phyloP scores from a whole-genome alignment of 2,329 filamentous ascomycete genomes.

The Pseudogymnoascus sp. region DNA sequence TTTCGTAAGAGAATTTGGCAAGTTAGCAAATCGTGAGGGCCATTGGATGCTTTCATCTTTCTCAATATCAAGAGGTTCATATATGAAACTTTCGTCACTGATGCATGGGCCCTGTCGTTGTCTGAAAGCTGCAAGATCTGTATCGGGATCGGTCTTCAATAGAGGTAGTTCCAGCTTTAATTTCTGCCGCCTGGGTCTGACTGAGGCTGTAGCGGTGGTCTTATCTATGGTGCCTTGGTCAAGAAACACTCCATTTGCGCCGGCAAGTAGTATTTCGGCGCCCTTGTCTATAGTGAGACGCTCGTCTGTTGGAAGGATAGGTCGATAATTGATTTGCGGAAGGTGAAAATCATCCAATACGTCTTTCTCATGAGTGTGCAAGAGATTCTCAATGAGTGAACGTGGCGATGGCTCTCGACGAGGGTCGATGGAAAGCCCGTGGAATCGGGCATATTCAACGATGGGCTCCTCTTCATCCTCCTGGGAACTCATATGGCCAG shows the following conservation, averaged over 20 bases:
- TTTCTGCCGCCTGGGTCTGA: constrained; percentile 10
- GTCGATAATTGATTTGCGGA: constrained; percentile 13
- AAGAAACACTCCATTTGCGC: constrained; percentile 11
- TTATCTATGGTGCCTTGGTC: constrained; percentile 12
- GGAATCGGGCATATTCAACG: constrained; percentile 26
- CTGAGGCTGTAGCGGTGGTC: constrained; percentile 12
- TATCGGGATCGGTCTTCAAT: constrained; percentile 24
- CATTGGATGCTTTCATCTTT: constrained; percentile 24
- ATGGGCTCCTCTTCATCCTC: constrained; percentile 17
- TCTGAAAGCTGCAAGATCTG: constrained; percentile 23
- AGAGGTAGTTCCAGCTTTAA: constrained; percentile 25
- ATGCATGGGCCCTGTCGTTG: constrained; percentile 24
- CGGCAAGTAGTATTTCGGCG: constrained; percentile 20
- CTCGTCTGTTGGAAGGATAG: constrained; percentile 18
- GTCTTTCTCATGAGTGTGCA: neutral
- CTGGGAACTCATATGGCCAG: neutral
- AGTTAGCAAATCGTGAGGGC: constrained; percentile 16
- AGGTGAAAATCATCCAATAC: constrained; percentile 17
- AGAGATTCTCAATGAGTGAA: constrained; percentile 17
- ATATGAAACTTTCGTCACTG: constrained; percentile 21
- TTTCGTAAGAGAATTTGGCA: constrained; percentile 18
- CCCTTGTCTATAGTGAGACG: constrained; percentile 21
- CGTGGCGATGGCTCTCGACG: constrained; percentile 15
- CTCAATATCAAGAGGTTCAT: constrained; percentile 25
- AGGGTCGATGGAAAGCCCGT: constrained; percentile 22